Evolutionary conservation across 495 filamentous ascomycete genomes (phyloP), one percentile per base, ranked within the genome.

Genomic region (Margaritispora aquatica): DNA sequence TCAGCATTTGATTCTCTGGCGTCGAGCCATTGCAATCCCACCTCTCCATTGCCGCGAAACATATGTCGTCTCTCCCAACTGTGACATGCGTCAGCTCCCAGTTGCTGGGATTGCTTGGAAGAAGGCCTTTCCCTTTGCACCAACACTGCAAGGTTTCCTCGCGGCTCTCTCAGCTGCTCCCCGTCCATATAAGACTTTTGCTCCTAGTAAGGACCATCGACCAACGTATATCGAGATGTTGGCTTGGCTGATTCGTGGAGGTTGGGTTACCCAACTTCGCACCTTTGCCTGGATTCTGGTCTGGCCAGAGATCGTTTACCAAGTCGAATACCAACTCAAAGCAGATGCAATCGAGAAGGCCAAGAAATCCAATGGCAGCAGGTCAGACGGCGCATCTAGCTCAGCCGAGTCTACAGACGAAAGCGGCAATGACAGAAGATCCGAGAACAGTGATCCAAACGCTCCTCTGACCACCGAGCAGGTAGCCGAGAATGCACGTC

Each of bases 1-100:
- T 11, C 85, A 88, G 48, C 93, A 97, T 72, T 84, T 98, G 52
- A 90, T 97, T 44, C 95, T 93, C 74, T 97, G 92, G 91, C 83
- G 94, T 27, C 86, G 90, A 52, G 94, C 92, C 34, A 88, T 93
- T 36, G 87, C 92, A 26, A 96, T 98, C 58, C 89, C 91, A 11
- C 94, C 94, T 1, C 80, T 97, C 15, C 90, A 96, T 63, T 87
- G 86, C 31, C 77, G 92, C 29, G 90, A 97, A 69, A 90, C 84
- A n/a, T 98, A 97, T 71, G 88, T 96, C 24, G 84, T 96, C 27
- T 94, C 88, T 22, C 94, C 93, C 0, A 96, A 96, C 69, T 92
- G 90, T 52, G 89, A 96, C 64, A 78, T 90, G 68, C 78, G 79
- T 60, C 84, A 87, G 51, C 77, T 97, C 0, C 81, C 84, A 31